Conservation (phyloP, 1,284 basidiomycete species). For the Cystobasidiaceae sp. region DNA sequence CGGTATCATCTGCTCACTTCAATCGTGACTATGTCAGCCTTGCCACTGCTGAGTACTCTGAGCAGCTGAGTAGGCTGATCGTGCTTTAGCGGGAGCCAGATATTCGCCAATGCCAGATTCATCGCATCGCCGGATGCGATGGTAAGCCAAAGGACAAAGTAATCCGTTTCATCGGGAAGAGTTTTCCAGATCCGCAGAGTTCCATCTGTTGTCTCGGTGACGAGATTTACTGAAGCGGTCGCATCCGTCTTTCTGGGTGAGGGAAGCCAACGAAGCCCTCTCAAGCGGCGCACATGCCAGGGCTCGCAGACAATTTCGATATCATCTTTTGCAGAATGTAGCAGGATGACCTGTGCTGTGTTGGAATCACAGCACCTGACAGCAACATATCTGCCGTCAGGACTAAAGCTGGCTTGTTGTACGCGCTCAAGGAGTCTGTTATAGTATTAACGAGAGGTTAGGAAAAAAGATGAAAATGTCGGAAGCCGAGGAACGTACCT, state of each 20-base stretch:
- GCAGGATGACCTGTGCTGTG: neutral
- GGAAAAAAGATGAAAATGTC: too few relatives aligned
- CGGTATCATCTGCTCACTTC: neutral
- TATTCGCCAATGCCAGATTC: constrained; percentile 30
- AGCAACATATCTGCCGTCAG: too few relatives aligned
- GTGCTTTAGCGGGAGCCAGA: constrained; percentile 50
- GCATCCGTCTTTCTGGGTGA: neutral
- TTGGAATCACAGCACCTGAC: neutral
- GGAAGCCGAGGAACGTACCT: neutral
- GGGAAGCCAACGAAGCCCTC: neutral
- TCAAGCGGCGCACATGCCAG: neutral
- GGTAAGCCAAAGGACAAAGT: constrained; percentile 74
- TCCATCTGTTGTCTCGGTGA: constrained; percentile 68
- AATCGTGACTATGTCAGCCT: neutral
- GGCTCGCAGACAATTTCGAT: neutral
- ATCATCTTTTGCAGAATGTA: neutral
- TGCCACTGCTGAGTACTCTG: neutral
- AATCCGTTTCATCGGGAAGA: constrained; percentile 75
- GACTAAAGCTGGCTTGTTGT: too few relatives aligned
- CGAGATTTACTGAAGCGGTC: constrained; percentile 53
- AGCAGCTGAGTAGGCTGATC: neutral
- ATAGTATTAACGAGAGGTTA: too few relatives aligned
- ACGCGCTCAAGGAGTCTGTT: too few relatives aligned
- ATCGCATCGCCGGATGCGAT: constrained; percentile 57
- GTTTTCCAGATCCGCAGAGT: constrained; percentile 76